Evolutionary conservation across 192 early-diverging fungal species (phyloP).

Genomic region (Backusella macrospora): DNA sequence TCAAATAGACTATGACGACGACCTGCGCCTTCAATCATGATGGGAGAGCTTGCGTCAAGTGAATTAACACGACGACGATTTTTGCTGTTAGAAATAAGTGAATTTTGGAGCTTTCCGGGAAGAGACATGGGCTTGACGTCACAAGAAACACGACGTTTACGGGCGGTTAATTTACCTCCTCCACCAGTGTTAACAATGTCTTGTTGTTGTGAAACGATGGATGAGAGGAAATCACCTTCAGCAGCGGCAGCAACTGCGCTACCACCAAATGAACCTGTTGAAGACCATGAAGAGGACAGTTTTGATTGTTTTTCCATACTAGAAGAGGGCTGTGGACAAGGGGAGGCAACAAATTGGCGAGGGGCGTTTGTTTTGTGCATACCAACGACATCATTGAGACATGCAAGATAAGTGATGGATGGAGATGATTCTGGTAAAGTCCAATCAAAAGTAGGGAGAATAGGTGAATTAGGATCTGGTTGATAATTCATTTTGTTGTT

Average conservation of each 20-base stretch:
- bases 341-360: conserved; percentile 36
- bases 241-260: too few species aligned
- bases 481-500: conserved; percentile 15
- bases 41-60: conserved; percentile 38
- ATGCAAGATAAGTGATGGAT: conserved; percentile 66
- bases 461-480: background rate
- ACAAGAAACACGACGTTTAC: conserved; percentile 43
- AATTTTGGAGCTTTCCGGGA: conserved; percentile 10
- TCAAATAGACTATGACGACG: conserved; percentile 5
- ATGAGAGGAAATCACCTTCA: conserved; percentile 17
- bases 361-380: conserved; percentile 61
- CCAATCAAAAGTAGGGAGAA: conserved; percentile 7
- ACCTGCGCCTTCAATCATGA: conserved; percentile 12
- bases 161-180: conserved; percentile 29
- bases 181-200: background rate
- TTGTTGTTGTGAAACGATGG: conserved; percentile 24
- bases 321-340: background rate
- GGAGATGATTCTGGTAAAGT: conserved; percentile 41
- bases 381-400: conserved; percentile 76
- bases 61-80: conserved; percentile 58
- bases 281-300: background rate
- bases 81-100: conserved; percentile 23
- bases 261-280: background rate
- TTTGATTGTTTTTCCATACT: background rate
- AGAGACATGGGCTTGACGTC: conserved; percentile 34